A percentile compares a stretch with the other conserved stretches of the same genome.
Conservation (phyloP, 2,329 filamentous ascomycete species). For the Alternaria panax region DNA sequence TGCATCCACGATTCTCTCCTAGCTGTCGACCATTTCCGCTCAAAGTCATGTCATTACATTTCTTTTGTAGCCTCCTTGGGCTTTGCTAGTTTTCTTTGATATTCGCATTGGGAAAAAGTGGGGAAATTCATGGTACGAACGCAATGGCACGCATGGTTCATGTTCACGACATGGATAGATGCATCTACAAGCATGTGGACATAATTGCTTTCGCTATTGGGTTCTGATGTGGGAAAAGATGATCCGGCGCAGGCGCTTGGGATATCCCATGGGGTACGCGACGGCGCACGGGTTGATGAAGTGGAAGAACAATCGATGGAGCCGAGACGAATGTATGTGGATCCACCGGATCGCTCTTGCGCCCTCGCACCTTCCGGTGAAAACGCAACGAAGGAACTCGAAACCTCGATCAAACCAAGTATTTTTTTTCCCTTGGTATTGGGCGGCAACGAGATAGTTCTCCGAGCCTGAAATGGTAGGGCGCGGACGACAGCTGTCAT, state of each 20-base stretch:
- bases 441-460: conserved; percentile 28
- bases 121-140: conserved; percentile 14
- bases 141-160: conserved; percentile 16
- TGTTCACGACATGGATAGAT: conserved; percentile 16
- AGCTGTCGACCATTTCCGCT: conserved; percentile 5
- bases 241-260: conserved; percentile 45
- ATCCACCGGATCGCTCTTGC: conserved; percentile 25
- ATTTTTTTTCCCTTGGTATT: conserved; percentile 20
- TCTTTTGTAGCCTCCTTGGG: conserved; percentile 25
- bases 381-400: conserved; percentile 20
- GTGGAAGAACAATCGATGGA: conserved; percentile 21
- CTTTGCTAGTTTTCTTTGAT: conserved; percentile 24
- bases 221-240: conserved; percentile 31
- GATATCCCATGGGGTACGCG: conserved; percentile 25
- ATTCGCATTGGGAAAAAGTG: conserved; percentile 27
- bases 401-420: conserved; percentile 17
- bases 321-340: conserved; percentile 30
- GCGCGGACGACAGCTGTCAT: conserved; percentile 30
- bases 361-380: conserved; percentile 21
- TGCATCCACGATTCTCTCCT: conserved; percentile 8
- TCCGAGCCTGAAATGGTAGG: conserved; percentile 25
- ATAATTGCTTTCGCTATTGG: conserved; percentile 38
- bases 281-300: conserved; percentile 37
- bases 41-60: conserved; percentile 15
- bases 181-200: conserved; percentile 20